These are phyloP conservation scores for Aspergillus novoparasiticus DNA, from an alignment of 2,329 filamentous ascomycete species.

Conservation along the genomic window DNA sequence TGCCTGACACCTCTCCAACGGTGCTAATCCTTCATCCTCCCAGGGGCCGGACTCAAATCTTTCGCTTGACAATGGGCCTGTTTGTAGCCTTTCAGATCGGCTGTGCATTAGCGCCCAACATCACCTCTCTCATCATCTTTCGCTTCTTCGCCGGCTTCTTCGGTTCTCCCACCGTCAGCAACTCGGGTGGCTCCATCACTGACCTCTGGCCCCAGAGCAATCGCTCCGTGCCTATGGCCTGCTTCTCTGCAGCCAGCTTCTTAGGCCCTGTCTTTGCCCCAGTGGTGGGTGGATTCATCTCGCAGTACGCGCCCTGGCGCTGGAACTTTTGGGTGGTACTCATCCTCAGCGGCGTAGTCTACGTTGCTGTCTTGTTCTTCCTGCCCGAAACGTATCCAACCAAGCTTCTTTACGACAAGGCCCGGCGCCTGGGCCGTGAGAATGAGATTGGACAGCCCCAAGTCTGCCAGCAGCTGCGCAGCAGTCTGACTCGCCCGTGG, in stretches of 20 bases:
- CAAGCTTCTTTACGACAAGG: not conserved
- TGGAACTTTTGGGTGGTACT: not conserved
- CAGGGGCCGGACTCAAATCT: constrained; percentile 4
- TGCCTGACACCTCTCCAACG: no score
- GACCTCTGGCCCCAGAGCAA: constrained; percentile 53
- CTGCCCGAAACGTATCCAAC: not conserved
- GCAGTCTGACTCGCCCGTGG: constrained; percentile 45
- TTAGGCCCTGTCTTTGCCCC: constrained; percentile 65
- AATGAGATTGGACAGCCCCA: not conserved
- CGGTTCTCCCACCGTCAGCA: constrained; percentile 60
- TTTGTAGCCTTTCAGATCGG: constrained; percentile 7
- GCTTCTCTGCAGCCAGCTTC: constrained; percentile 33
- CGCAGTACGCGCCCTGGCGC: not conserved
- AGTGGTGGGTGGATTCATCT: constrained; percentile 53
- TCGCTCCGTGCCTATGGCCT: not conserved
- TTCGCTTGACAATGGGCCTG: not conserved
- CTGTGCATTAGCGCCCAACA: constrained; percentile 9
- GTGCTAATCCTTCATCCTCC: not conserved
- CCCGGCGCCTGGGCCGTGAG: not conserved
- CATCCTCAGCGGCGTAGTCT: not conserved
- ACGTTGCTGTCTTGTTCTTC: not conserved
- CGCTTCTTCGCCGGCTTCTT: constrained; percentile 65
- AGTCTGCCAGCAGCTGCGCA: not conserved
- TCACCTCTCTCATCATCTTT: constrained; percentile 57
- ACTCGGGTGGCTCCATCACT: constrained; percentile 60